Evolutionary conservation across 176 grass and related monocot genomes (phyloP), one percentile per base, ranked within the genome.

Genomic region (Ensete ventricosum): DNA sequence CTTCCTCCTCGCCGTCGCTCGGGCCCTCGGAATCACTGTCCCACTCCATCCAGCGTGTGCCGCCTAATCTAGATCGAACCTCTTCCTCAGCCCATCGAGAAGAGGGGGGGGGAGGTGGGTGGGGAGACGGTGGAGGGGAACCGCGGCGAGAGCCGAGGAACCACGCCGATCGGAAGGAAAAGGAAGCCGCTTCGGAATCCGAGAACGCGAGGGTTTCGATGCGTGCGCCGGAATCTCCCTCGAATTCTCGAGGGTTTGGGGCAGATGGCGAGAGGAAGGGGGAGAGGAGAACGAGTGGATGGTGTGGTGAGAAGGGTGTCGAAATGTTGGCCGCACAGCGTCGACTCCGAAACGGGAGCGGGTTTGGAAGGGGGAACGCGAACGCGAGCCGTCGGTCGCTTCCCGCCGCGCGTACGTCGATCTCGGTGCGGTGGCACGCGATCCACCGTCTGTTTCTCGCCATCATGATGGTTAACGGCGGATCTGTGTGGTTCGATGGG

Each of bases 1-100:
- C 64, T 7, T 70, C 67, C 67, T 71, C 67, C 66, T 82, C 90
- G 10, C 76, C 63, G 79, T 85, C 26, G 83, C 86, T 76, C 74
- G 74, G 54, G 26, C 74, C 74, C 43, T 76, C 74, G 19, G 74
- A 76, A 8, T 76, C 74, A 59, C 71, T 73, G 71, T 73, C 71
- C 71, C 71, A 73, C 71, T 73, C 71, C 71, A 73, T 73, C 71
- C 14, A 21, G 17, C 57, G 14, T 4, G 52, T 11, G 34, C 67
- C 67, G 67, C 1, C 34, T 9, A 69, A 50, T 50, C 34, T 2
- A 16, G 43, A 69, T 67, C 64, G 64, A 67, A 67, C 29, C 64
- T 69, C 34, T 5, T 17, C 43, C 34, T 69, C 67, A 69, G 10
- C 67, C 67, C 67, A 50, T 69, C 43, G 16, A 8, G 43, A 17